Evolutionary conservation across 192 early-diverging fungal genomes (phyloP).

Genomic region (Entomortierella chlamydospora): DNA sequence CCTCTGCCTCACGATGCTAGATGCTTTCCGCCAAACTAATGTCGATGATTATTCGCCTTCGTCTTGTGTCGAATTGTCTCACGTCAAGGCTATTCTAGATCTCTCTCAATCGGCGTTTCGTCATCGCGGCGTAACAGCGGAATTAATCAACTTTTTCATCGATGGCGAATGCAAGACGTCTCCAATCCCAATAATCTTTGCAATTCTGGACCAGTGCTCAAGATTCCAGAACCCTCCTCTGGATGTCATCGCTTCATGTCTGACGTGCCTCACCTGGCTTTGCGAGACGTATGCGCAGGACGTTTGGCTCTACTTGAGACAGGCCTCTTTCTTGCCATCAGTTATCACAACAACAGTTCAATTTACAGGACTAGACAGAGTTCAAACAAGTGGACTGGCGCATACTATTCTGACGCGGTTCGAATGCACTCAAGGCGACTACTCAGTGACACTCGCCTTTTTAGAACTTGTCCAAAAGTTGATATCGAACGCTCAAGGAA

Average conservation of each 20-base stretch:
- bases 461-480: constrained; percentile 39
- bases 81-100: constrained; percentile 40
- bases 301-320: constrained; percentile 42
- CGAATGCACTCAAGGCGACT: constrained; percentile 48
- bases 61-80: constrained; percentile 17
- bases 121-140: constrained; percentile 9
- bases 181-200: constrained; percentile 36
- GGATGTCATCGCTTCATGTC: constrained; percentile 42
- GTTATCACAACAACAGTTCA: constrained; percentile 45
- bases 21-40: constrained; percentile 24
- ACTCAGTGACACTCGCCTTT: constrained; percentile 51
- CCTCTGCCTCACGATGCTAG: constrained; percentile 18
- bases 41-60: neutral
- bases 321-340: constrained; percentile 35
- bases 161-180: neutral
- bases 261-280: constrained; percentile 32
- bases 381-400: constrained; percentile 43
- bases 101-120: constrained; percentile 22
- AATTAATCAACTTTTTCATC: constrained; percentile 16
- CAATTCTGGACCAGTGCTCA: constrained; percentile 44
- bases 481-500: constrained; percentile 31
- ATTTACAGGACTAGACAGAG: constrained; percentile 29
- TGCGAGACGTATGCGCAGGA: constrained; percentile 27
- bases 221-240: constrained; percentile 41
- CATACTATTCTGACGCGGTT: constrained; percentile 19